phyloP scores from a whole-genome alignment of 2,329 filamentous ascomycete species.

The Albifimbria verrucaria region DNA sequence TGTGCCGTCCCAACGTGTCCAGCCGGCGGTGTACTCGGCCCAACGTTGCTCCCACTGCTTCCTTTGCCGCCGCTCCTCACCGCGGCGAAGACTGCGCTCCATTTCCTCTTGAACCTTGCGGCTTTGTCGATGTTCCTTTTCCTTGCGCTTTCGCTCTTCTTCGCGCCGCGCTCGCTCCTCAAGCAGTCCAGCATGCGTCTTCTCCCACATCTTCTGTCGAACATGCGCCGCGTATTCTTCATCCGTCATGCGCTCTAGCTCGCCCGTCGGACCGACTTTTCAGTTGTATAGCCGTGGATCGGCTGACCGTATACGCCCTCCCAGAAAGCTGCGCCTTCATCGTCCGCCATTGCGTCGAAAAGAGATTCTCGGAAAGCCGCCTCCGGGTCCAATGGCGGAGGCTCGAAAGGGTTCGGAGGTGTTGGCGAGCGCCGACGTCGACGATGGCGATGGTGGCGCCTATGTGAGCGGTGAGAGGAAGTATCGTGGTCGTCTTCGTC shows the following conservation, averaged over 20 bases:
- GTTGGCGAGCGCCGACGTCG: conserved; percentile 40
- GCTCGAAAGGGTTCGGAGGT: conserved; percentile 44
- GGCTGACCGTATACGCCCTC: conserved; percentile 95
- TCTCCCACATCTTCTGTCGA: conserved; percentile 90
- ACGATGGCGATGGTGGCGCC: conserved; percentile 27
- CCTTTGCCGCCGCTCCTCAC: conserved; percentile 57
- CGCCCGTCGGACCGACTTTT: conserved; percentile 41
- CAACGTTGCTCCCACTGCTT: conserved; percentile 59
- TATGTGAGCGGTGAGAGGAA: conserved; percentile 14
- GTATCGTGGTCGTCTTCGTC: conserved; percentile 19
- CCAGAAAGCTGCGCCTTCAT: conserved; percentile 95
- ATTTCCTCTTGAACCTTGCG: conserved; percentile 59
- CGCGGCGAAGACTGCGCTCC: conserved; percentile 65
- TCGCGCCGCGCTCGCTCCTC: conserved; percentile 68
- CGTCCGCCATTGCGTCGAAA: conserved; percentile 94
- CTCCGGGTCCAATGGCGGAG: conserved; percentile 58
- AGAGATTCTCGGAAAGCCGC: conserved; percentile 87
- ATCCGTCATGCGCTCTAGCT: conserved; percentile 83
- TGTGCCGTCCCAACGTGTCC: conserved; percentile 53
- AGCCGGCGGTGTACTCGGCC: conserved; percentile 61
- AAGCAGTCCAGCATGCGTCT: conserved; percentile 78
- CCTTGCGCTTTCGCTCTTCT: conserved; percentile 47
- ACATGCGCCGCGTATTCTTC: conserved; percentile 90
- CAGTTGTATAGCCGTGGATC: conserved; percentile 71
- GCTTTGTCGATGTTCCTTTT: conserved; percentile 47